These are phyloP conservation scores for Scheffersomyces parashehatae DNA, from an alignment of 1,139 yeast species.

Conservation along the genomic window DNA sequence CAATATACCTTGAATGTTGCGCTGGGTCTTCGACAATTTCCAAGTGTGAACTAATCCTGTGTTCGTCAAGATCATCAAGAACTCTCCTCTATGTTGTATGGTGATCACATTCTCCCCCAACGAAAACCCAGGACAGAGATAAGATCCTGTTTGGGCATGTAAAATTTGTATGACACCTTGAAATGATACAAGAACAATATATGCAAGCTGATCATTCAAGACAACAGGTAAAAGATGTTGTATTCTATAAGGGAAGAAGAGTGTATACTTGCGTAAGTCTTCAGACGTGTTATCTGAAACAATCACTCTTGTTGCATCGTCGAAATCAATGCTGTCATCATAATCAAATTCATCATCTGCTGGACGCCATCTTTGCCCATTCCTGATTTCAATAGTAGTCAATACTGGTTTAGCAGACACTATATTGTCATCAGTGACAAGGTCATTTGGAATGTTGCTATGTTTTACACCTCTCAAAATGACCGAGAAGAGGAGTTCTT, in stretches of 20 bases:
- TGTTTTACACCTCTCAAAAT: constrained; percentile 31
- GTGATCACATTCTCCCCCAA: constrained; percentile 59
- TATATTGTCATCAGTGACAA: constrained; percentile 6
- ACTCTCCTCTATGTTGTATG: constrained; percentile 51
- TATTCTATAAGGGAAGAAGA: constrained; percentile 44
- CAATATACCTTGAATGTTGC: constrained; percentile 27
- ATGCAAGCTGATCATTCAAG: constrained; percentile 26
- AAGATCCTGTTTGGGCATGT: constrained; percentile 59
- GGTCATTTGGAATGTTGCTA: constrained; percentile 7
- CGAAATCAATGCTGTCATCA: constrained; percentile 38
- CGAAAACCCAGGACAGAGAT: constrained; percentile 52
- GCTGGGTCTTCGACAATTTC: constrained; percentile 30
- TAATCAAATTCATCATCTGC: constrained; percentile 32
- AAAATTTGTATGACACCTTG: constrained; percentile 71
- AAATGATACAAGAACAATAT: constrained; percentile 67
- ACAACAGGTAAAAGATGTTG: constrained; percentile 43
- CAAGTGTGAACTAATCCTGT: constrained; percentile 52
- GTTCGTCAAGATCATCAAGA: constrained; percentile 55
- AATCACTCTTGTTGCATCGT: constrained; percentile 46
- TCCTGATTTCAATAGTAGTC: constrained; percentile 41
- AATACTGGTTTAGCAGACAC: constrained; percentile 5
- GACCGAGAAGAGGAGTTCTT: constrained; percentile 41
- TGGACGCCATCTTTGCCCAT: constrained; percentile 44
- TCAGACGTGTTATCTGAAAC: constrained; percentile 23
- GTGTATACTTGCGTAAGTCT: constrained; percentile 21